Base-by-base conservation (phyloP, 352 stramenopile species). In the Globisporangium parvum region DNA sequence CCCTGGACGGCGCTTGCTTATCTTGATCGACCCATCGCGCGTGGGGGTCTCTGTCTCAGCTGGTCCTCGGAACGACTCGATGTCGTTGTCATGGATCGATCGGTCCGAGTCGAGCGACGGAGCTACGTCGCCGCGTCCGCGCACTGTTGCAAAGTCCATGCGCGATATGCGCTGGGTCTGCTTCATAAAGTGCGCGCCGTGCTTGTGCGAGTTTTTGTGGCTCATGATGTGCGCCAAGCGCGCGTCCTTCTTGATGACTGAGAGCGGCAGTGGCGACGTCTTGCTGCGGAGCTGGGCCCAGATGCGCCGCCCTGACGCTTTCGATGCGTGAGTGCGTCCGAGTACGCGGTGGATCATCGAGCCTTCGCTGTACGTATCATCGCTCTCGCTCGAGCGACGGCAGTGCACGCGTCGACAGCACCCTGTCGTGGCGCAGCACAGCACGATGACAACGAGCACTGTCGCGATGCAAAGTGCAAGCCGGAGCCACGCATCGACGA, bases 131-230 rank as follows among this genome's bases (percentile, higher is more conserved):
- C 10, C 28, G 46, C 40, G 47, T 9, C 40, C 24, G 12, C 42
- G 54, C 48, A 55, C 50, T 18, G 50, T 58, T 24, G 64, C 65
- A 46, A 76, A 65, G 37, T 80, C 79, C 55, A 75, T 68, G 53
- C 59, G 64, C 0, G 68, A 63, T 62, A 92, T 75, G 11, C 81
- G 75, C 47, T 89, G 79, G 0, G 74, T 88, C 57, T 87, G 77
- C 55, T 80, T 65, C 17, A 90, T 75, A 59, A 92, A 90, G 21
- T 77, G 67, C 47, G 55, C 58, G 20, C 72, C 81, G 46, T 89
- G 73, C 56, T 92, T 84, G 23, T 72, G 65, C 18, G 71, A 85
- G 69, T 88, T 92, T 66, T 92, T 92, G 65, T 89, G 77, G 35
- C 75, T 78, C 45, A 75, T 67, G 53, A 92, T 88, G 20, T 77